Evolutionary conservation across 306 rosid genomes (phyloP).

Genomic region (Potentilla sterilis): DNA sequence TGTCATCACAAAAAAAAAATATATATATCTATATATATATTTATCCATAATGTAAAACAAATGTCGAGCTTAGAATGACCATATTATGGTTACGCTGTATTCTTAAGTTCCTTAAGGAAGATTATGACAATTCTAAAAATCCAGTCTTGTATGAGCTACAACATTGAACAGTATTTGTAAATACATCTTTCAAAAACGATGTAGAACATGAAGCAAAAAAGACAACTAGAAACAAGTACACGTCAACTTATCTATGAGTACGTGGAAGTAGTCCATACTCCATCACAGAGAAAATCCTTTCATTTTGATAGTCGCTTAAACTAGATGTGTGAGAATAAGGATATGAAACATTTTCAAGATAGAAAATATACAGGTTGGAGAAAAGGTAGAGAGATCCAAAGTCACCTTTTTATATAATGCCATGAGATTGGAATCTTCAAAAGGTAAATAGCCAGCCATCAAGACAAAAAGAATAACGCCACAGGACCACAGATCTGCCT

Average conservation of each 20-base stretch:
- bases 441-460: conserved; percentile 95
- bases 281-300: neutral
- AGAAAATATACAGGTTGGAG: neutral
- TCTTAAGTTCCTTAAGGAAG: neutral
- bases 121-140: neutral
- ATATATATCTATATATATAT: too few species aligned
- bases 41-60: neutral
- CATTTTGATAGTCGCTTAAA: neutral
- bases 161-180: neutral
- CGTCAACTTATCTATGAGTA: neutral
- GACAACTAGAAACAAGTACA: neutral
- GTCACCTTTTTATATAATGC: conserved; percentile 82
- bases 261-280: neutral
- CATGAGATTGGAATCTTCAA: conserved; percentile 79
- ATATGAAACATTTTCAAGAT: neutral
- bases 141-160: neutral
- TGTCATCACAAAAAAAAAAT: conserved; percentile 32
- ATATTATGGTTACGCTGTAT: neutral
- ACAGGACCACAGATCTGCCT: conserved; percentile 96
- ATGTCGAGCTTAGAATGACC: neutral
- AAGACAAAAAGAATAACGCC: conserved; percentile 89
- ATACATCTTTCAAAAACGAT: neutral
- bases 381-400: neutral
- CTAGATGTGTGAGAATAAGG: neutral
- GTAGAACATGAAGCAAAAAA: neutral